Percentiles rank a stretch among this genome's conserved stretches.
phyloP scores from a whole-genome alignment of 768 basidiomycete genomes.

The Russula lepida region DNA sequence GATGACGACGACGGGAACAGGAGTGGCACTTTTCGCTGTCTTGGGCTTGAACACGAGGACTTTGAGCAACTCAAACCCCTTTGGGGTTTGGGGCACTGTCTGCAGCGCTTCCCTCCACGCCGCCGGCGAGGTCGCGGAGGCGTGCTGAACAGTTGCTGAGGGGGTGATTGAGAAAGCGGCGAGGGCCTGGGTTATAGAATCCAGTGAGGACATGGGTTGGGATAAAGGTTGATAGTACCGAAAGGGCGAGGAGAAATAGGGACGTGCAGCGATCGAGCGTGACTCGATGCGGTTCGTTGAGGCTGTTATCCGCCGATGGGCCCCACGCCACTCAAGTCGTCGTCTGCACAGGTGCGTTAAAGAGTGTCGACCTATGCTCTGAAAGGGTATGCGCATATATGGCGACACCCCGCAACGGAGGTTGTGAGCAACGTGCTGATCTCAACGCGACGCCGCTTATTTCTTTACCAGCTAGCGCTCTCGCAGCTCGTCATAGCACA shows the following conservation, averaged over 20 bases:
- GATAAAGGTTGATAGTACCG: slow-evolving; percentile 5
- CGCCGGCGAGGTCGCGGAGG: slow-evolving; percentile 56
- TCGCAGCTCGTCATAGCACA: background rate
- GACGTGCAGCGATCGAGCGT: slow-evolving; percentile 4
- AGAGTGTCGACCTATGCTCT: slow-evolving; percentile 8
- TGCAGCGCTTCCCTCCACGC: slow-evolving; percentile 71
- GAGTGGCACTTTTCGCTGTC: slow-evolving; percentile 80
- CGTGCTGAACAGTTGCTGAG: slow-evolving; percentile 45
- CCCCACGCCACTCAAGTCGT: background rate
- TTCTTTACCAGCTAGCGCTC: slow-evolving; percentile 1
- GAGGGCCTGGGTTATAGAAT: slow-evolving; percentile 35
- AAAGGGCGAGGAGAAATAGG: background rate
- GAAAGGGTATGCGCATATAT: slow-evolving; percentile 14
- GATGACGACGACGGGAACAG: slow-evolving; percentile 81
- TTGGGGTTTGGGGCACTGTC: slow-evolving; percentile 41
- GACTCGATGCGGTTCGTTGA: slow-evolving; percentile 18
- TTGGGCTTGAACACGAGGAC: slow-evolving; percentile 95
- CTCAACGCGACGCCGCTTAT: slow-evolving; percentile 1
- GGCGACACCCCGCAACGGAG: slow-evolving; percentile 1
- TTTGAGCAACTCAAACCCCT: slow-evolving; percentile 67
- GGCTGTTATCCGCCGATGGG: slow-evolving; percentile 21
- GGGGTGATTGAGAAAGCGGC: slow-evolving; percentile 49
- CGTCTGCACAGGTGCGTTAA: background rate
- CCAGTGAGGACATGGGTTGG: slow-evolving; percentile 31
- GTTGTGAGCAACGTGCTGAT: background rate